A percentile compares a stretch with the other conserved stretches of the same genome.
phyloP scores from a whole-genome alignment of 106 monocot species.

The Apostasia ramifera region DNA sequence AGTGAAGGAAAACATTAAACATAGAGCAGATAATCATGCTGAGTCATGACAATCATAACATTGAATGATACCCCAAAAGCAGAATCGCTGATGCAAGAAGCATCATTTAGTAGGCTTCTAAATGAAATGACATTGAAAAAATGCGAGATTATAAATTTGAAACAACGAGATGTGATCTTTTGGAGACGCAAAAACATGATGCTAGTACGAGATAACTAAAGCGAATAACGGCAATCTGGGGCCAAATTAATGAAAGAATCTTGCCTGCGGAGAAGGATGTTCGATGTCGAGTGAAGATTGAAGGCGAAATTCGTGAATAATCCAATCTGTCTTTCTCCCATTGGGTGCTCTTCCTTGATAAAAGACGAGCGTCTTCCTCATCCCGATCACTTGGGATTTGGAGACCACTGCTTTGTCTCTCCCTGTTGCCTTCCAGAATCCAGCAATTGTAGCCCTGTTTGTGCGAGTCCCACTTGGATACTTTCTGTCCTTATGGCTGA shows the following conservation, averaged over 20 bases:
- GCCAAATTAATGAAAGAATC: background rate
- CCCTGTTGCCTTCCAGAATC: constrained; percentile 94
- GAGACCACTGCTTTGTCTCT: constrained; percentile 82
- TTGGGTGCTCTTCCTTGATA: constrained; percentile 81
- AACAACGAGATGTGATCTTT: no score
- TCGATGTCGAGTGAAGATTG: constrained; percentile 29
- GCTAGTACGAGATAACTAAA: no score
- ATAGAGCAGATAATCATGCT: no score
- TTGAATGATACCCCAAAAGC: no score
- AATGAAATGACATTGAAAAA: no score
- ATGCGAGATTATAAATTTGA: no score
- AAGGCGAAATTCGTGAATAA: constrained; percentile 87
- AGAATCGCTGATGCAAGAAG: no score
- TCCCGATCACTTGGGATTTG: constrained; percentile 55
- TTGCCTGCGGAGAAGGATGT: constrained; percentile 53
- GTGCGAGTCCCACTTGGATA: constrained; percentile 81
- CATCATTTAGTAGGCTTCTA: no score
- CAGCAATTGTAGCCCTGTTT: constrained; percentile 70
- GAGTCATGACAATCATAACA: no score
- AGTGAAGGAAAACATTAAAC: no score
- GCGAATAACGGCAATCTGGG: no score
- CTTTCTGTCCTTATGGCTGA: constrained; percentile 84
- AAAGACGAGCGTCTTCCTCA: constrained; percentile 94
- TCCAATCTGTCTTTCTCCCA: constrained; percentile 79
- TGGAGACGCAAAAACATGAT: no score